Evolutionary conservation across 208 protist genomes (phyloP), one percentile per base, ranked within the genome.

Genomic region (Acanthamoeba healyi): DNA sequence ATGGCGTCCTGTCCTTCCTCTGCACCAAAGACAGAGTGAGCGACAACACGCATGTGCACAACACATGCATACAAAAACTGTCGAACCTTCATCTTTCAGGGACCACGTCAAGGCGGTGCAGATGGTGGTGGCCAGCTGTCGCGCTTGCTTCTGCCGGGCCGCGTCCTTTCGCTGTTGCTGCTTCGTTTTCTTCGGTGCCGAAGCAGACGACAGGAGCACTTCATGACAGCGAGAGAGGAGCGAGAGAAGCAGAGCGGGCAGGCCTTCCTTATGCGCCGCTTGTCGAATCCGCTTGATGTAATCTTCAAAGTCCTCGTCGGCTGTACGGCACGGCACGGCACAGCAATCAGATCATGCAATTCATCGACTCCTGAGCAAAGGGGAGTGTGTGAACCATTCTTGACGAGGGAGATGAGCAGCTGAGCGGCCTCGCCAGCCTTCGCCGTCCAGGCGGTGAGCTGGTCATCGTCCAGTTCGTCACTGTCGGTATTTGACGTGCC

Each of bases 1-100:
- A 77, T 1, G 14, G 67, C 67, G 22, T 77, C 67, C 32, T 77
- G 67, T 17, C 32, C 67, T 77, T 77, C 67, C 38, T 77, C 67
- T 77, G 7, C 1, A 42, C 0, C 14, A 36, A 44, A 40, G 36
- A 74, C 2, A 19, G 36, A 26, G 38, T 15, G 4, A 65, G n/a
- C 19, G 58, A 14, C 19, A 65, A 26, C 5, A 26, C 3, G 19
- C 26, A 74, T 17, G 12, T 42, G n/a, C n/a, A 42, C 44, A 49
- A 49, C 44, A 49, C 44, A 49, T 49, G 44, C 44, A 49, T 12
- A 14, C 29, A 72, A 26, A 26, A 10, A 29, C 24, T 14, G 63
- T 29, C 67, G 12, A 44, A 77, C 67, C 67, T 15, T 77, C 67
- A n/a, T 77, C 67, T 14, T 77, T 36, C 24, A 77, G 67, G 26